Evolutionary conservation across 2,329 filamentous ascomycete genomes (phyloP), one percentile per base, ranked within the genome.

Genomic region (Apiospora saccharicola): DNA sequence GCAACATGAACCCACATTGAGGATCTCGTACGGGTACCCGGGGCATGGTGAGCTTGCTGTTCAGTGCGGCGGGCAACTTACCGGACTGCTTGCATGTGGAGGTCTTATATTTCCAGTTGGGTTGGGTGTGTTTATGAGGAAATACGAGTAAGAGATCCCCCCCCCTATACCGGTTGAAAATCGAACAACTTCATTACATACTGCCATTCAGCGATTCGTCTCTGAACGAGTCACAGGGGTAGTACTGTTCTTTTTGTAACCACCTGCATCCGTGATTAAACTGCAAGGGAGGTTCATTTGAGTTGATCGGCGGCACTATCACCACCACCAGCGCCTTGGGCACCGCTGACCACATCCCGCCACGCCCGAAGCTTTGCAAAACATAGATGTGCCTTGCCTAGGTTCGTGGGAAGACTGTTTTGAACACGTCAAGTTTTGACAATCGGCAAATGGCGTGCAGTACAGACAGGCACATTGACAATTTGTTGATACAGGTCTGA

Each of bases 251-350:
- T 61, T 61, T 61, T 61, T 61, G 53, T 61, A 61, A 37, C 6
- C 53, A 61, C 57, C 57, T 41, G 57, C 57, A 64, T 64, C 57
- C n/a, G 57, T 34, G 10, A 10, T 12, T 12, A 37, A 41, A 37
- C 57, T 64, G 57, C 57, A 64, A 64, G 57, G 57, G 57, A 64
- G 57, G 34, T 64, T 10, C 57, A 41, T 64, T 41, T 64, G 57
- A 24, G 34, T 64, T 41, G 57, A 64, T 64, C 57, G 57, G 41
- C 57, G n/a, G 57, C 19, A 64, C 34, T 12, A 26, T n/a, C 46
- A 51, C 13, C n/a, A 26, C 49, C 24, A 12, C n/a, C n/a, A 51
- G 49, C 49, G 49, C 13, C 49, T 26, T 24, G 13, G 34, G 22
- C 57, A 41, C n/a, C 57, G 34, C 34, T 41, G 57, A 19, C n/a